These are phyloP conservation scores for Amanita pseudoporphyria DNA, from an alignment of 768 basidiomycete genomes.

Conservation along the genomic window DNA sequence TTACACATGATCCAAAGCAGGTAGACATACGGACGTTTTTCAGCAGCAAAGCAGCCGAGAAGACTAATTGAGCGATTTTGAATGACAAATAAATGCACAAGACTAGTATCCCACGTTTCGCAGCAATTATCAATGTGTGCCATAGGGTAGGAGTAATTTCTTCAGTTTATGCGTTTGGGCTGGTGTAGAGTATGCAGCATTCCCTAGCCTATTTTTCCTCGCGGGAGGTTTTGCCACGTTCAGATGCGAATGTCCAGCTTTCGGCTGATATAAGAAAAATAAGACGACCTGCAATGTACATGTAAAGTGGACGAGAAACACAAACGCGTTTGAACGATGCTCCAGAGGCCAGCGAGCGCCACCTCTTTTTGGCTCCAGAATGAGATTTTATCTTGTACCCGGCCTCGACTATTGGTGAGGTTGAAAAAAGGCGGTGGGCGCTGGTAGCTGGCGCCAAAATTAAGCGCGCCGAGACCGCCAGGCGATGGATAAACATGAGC, in stretches of 20 bases:
- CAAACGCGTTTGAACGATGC: constrained; percentile 66
- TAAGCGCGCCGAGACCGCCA: neutral
- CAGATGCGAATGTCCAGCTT: constrained; percentile 65
- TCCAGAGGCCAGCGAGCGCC: constrained; percentile 60
- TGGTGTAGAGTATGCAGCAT: constrained; percentile 55
- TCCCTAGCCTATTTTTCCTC: constrained; percentile 55
- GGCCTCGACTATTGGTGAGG: constrained; percentile 42
- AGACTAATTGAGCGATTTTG: neutral
- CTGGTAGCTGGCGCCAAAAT: neutral
- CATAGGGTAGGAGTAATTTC: constrained; percentile 62
- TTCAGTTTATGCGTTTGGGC: constrained; percentile 61
- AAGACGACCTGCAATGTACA: neutral
- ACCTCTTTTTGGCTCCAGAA: constrained; percentile 74
- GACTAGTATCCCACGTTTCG: neutral
- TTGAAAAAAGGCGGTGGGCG: constrained; percentile 42
- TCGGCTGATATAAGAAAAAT: constrained; percentile 34
- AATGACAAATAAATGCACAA: neutral
- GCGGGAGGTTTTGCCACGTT: constrained; percentile 59
- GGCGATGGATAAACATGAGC: constrained; percentile 14
- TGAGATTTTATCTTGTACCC: constrained; percentile 77
- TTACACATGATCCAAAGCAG: constrained; percentile 66
- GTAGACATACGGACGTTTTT: constrained; percentile 71
- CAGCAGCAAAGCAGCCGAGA: constrained; percentile 21
- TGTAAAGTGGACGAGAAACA: constrained; percentile 29
- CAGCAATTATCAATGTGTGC: constrained; percentile 21